Evolutionary conservation across 371 early-diverging fungal species (phyloP).

Genomic region (Homolaphlyctis polyrhiza): DNA sequence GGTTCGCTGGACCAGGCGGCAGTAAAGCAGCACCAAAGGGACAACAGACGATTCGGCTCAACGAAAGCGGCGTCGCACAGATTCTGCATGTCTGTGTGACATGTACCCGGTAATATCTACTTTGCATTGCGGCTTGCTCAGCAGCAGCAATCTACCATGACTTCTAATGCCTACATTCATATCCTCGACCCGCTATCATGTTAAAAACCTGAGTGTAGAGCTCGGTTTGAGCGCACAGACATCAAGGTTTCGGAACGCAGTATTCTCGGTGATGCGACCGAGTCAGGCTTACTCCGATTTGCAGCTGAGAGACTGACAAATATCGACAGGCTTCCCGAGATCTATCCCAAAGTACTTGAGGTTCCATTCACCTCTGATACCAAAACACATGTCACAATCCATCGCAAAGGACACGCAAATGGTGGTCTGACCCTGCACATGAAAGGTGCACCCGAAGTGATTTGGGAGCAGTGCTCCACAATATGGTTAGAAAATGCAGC

Average conservation of each 20-base stretch:
- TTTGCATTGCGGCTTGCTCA: too few species aligned
- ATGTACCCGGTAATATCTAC: slow-evolving; percentile 34
- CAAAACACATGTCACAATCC: slow-evolving; percentile 44
- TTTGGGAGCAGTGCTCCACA: slow-evolving; percentile 32
- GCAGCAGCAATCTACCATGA: too few species aligned
- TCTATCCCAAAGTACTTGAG: slow-evolving; percentile 49
- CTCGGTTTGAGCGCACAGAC: slow-evolving; percentile 53
- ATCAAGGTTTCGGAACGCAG: slow-evolving; percentile 67
- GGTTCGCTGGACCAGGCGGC: slow-evolving; percentile 16
- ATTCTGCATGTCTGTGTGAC: slow-evolving; percentile 40
- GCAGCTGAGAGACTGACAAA: slow-evolving; percentile 32
- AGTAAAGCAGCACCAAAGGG: slow-evolving; percentile 16
- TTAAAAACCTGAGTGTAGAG: slow-evolving; percentile 26
- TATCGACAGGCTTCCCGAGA: slow-evolving; percentile 30
- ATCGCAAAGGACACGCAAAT: slow-evolving; percentile 38
- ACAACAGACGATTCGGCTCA: slow-evolving; percentile 25
- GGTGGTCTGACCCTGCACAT: slow-evolving; percentile 43
- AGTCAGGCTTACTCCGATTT: slow-evolving; percentile 42
- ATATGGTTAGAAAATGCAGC: slow-evolving; percentile 30
- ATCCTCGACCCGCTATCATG: not conserved
- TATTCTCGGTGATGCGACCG: slow-evolving; percentile 52
- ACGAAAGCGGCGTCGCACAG: slow-evolving; percentile 32
- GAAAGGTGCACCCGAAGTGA: slow-evolving; percentile 54
- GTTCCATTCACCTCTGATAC: slow-evolving; percentile 47
- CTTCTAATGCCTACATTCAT: not conserved